Conservation (phyloP, 1,139 yeast genomes). For the Kluyveromyces marxianus region DNA sequence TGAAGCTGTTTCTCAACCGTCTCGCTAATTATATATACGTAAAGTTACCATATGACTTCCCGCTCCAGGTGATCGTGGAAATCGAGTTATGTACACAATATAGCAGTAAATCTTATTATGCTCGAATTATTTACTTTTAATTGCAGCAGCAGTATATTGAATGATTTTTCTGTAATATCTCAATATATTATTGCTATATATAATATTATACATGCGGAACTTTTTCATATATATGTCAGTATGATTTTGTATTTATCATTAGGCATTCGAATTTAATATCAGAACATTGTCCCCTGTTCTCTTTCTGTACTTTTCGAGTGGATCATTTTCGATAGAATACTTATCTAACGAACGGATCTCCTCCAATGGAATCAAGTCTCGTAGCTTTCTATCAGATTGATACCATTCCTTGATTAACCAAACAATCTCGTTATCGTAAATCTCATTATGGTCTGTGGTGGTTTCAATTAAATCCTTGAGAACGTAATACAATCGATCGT, state of each 20-base stretch:
- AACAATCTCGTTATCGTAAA: slow-evolving; percentile 49
- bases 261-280: not conserved
- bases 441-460: slow-evolving; percentile 41
- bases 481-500: slow-evolving; percentile 60
- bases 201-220: not conserved
- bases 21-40: no score
- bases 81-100: no score
- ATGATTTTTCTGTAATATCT: not conserved
- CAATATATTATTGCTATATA: not conserved
- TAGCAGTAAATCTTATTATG: no score
- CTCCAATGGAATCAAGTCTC: slow-evolving; percentile 42
- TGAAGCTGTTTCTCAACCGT: no score
- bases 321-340: slow-evolving; percentile 27
- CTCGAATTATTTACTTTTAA: no score
- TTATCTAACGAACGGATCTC: slow-evolving; percentile 20
- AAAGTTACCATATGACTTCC: no score
- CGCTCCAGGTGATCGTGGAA: no score
- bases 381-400: slow-evolving; percentile 49
- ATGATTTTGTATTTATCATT: no score
- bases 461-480: slow-evolving; percentile 64
- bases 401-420: slow-evolving; percentile 64
- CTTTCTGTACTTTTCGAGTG: slow-evolving; percentile 28
- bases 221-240: no score
- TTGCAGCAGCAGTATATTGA: no score
- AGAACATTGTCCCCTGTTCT: slow-evolving; percentile 26